Conservation (phyloP, 768 basidiomycete species). For the Chalciporus chontae region DNA sequence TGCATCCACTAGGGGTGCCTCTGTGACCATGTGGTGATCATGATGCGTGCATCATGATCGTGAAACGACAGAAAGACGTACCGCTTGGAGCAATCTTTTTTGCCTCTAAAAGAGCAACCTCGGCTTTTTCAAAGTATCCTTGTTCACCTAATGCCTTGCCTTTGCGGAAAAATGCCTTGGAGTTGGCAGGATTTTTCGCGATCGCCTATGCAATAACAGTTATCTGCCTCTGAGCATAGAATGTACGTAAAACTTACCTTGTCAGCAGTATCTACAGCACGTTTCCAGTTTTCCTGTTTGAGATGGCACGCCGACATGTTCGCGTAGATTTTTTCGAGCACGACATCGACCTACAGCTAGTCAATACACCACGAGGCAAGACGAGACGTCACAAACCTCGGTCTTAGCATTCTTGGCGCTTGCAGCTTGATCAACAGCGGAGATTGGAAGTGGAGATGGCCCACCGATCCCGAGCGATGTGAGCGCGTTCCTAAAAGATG, state of each 20-base stretch:
- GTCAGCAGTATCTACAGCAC: conserved; percentile 77
- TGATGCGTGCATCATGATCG: neutral
- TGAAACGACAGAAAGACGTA: conserved; percentile 17
- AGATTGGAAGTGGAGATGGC: conserved; percentile 6
- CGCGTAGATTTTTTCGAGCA: conserved; percentile 78
- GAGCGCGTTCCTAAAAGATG: conserved; percentile 46
- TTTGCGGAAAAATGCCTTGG: conserved; percentile 79
- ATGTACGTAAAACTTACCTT: conserved; percentile 42
- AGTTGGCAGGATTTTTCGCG: conserved; percentile 69
- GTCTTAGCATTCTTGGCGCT: conserved; percentile 51
- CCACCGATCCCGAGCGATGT: conserved; percentile 44
- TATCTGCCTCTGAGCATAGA: neutral
- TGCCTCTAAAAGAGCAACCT: conserved; percentile 60
- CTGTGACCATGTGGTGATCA: conserved; percentile 30
- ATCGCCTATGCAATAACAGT: conserved; percentile 49
- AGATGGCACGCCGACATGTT: conserved; percentile 86
- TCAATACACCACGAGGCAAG: neutral
- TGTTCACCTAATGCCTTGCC: conserved; percentile 74
- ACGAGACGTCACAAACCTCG: conserved; percentile 43
- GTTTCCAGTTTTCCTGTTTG: conserved; percentile 76
- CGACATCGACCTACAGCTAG: conserved; percentile 58
- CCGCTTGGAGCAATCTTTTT: conserved; percentile 63
- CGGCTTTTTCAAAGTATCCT: conserved; percentile 73
- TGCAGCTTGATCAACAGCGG: conserved; percentile 29
- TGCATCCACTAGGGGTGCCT: conserved; percentile 53